Base-by-base conservation (phyloP, 139 green algal genomes). In the Tetradesmus obliquus region DNA sequence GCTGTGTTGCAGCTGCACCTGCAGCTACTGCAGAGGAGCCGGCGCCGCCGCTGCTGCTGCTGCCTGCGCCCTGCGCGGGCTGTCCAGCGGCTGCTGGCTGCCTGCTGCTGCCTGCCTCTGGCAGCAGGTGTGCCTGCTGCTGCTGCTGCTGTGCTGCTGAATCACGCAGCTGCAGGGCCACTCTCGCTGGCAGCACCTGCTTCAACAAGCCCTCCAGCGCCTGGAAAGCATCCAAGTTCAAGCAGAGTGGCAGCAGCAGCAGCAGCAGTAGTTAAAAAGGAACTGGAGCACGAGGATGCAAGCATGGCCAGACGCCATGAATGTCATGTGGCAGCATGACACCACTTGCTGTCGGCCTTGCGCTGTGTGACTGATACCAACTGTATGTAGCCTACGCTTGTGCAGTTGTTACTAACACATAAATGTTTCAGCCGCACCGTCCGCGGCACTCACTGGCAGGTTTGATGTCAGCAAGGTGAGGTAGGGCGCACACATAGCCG, bases 401-500 rank as follows among this genome's bases (percentile, higher is more conserved):
- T 17, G 12, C 5, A n/a, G 5, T 8, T 9, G 12, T 13, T 13
- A 79, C 5, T 17, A 79, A 32, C 71, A 32, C 71, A 79, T n/a
- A 79, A 8, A 22, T 79, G 71, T 32, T 79, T n/a, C 5, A 45
- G 32, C 32, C 32, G 32, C 32, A 45, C 32, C 32, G 32, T 45
- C 32, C 32, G 32, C 12, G 20, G 8, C 6, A 72, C 85, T 66
- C 17, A 89, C 85, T 45, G 72, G 62, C 24, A 89, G 62, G 9
- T 81, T 57, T 5, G 85, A 89, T 55, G 8, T 81, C 8, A 89
- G 85, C 66, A 89, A 45, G 12, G 32, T 45, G 2, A 89, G 32
- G 53, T 89, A 89, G 2, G 85, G 85, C 17, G 85, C 60, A 51
- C 85, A 82, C 85, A 89, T 58, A 13, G 85, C 85, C 9, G 85